Evolutionary conservation across 2,329 filamentous ascomycete species (phyloP).

Genomic region (Fusarium sp.): DNA sequence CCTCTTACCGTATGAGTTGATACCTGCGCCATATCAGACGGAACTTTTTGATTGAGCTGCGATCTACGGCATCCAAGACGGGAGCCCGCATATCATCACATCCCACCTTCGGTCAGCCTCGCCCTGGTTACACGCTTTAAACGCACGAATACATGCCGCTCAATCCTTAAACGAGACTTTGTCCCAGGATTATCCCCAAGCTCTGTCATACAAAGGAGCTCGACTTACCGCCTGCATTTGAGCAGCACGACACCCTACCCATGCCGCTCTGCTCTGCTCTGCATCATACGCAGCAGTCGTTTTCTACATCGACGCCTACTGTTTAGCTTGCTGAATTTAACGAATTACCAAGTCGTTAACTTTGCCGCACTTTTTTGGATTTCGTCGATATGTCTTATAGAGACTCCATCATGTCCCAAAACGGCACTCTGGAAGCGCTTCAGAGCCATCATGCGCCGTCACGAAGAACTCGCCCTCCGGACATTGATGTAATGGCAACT

Average conservation of each 20-base stretch:
- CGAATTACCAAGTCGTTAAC: slow-evolving; percentile 1
- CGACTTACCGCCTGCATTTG: slow-evolving; percentile 11
- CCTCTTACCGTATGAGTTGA: slow-evolving; percentile 19
- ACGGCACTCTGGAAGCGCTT: slow-evolving; percentile 39
- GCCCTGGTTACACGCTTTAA: slow-evolving; percentile 26
- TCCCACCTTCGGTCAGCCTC: slow-evolving; percentile 6
- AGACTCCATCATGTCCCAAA: slow-evolving; percentile 43
- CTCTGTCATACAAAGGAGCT: slow-evolving; percentile 18
- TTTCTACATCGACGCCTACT: slow-evolving; percentile 20
- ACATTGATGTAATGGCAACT: slow-evolving; percentile 38
- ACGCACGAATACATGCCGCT: slow-evolving; percentile 21
- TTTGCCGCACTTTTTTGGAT: not conserved
- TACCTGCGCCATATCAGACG: slow-evolving; percentile 24
- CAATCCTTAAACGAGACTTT: slow-evolving; percentile 25
- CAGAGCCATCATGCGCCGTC: slow-evolving; percentile 38
- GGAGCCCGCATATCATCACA: slow-evolving; percentile 37
- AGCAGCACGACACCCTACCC: slow-evolving; percentile 17
- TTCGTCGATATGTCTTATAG: slow-evolving; percentile 34
- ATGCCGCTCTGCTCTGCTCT: slow-evolving; percentile 25
- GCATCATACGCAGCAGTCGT: slow-evolving; percentile 16
- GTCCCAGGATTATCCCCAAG: slow-evolving; percentile 6
- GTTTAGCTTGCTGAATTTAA: slow-evolving; percentile 18
- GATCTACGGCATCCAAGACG: slow-evolving; percentile 24
- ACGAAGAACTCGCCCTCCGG: slow-evolving; percentile 41
- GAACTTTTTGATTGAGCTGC: slow-evolving; percentile 29